Evolutionary conservation across 495 filamentous ascomycete genomes (phyloP).

Genomic region (Aspergillus cristatus): DNA sequence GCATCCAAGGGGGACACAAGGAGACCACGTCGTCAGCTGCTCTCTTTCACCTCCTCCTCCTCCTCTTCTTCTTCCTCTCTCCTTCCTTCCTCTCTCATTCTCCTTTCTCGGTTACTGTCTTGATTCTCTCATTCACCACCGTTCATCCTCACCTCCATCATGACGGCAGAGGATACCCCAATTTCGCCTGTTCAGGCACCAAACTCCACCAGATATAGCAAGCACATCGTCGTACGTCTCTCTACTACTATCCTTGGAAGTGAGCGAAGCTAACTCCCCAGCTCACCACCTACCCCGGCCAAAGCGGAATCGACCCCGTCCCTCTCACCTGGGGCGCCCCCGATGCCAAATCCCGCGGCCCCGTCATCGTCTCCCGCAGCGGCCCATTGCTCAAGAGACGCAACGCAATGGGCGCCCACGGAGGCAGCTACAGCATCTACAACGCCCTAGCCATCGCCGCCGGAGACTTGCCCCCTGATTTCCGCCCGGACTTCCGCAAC

Average conservation of each 20-base stretch:
- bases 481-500: slow-evolving; percentile 90
- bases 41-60: slow-evolving; percentile 1
- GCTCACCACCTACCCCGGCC: slow-evolving; percentile 86
- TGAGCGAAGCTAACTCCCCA: slow-evolving; percentile 5
- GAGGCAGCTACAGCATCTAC: slow-evolving; percentile 96
- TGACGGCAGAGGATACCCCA: slow-evolving; percentile 13
- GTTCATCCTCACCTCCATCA: slow-evolving; percentile 5
- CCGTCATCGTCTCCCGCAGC: slow-evolving; percentile 80
- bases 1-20: slow-evolving; percentile 4
- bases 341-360: slow-evolving; percentile 67
- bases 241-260: background rate
- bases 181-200: slow-evolving; percentile 12
- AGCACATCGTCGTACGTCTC: slow-evolving; percentile 33
- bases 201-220: slow-evolving; percentile 29
- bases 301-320: slow-evolving; percentile 86
- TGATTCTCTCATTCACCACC: background rate
- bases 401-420: slow-evolving; percentile 86
- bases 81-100: slow-evolving; percentile 1
- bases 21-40: slow-evolving; percentile 1
- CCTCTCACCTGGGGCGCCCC: slow-evolving; percentile 79
- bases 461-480: slow-evolving; percentile 73
- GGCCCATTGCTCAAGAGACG: slow-evolving; percentile 69
- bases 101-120: slow-evolving; percentile 2
- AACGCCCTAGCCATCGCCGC: slow-evolving; percentile 89
- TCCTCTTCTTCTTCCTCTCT: background rate